Evolutionary conservation across 768 basidiomycete genomes (phyloP).

Genomic region (Pholiota molesta): DNA sequence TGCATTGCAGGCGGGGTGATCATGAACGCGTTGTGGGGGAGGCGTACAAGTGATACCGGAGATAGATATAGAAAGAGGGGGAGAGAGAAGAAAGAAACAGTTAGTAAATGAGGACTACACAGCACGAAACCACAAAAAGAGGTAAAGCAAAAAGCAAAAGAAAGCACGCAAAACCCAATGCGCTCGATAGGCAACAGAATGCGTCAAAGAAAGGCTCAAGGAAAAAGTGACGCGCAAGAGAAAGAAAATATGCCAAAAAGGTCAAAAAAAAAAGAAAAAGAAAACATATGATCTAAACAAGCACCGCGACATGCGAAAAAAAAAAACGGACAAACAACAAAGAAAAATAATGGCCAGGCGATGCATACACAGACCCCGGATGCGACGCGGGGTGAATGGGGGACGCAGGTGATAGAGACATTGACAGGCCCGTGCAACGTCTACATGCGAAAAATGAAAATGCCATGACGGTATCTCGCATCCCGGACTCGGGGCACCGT

Average conservation of each 20-base stretch:
- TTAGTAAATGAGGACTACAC: neutral
- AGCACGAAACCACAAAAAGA: neutral
- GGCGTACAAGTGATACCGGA: neutral
- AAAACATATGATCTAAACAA: conserved; percentile 4
- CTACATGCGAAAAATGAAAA: neutral
- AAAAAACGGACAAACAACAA: neutral
- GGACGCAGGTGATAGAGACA: neutral
- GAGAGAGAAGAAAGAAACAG: neutral
- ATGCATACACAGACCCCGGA: neutral
- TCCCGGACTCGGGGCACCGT: neutral
- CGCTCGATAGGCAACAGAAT: neutral
- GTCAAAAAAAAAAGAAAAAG: conserved; percentile 7
- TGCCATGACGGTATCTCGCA: neutral
- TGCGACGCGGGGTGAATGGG: neutral
- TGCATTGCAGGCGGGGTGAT: neutral
- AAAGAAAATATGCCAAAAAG: neutral
- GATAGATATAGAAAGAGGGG: neutral
- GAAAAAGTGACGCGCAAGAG: neutral
- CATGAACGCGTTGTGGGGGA: neutral
- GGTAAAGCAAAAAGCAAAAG: neutral
- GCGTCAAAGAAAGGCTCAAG: neutral
- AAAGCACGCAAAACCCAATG: conserved; percentile 1
- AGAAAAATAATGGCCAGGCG: neutral
- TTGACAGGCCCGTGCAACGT: neutral
- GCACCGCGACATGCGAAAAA: conserved; percentile 24